Conservation (phyloP, 371 early-diverging fungal genomes). For the Mucor lusitanicus region DNA sequence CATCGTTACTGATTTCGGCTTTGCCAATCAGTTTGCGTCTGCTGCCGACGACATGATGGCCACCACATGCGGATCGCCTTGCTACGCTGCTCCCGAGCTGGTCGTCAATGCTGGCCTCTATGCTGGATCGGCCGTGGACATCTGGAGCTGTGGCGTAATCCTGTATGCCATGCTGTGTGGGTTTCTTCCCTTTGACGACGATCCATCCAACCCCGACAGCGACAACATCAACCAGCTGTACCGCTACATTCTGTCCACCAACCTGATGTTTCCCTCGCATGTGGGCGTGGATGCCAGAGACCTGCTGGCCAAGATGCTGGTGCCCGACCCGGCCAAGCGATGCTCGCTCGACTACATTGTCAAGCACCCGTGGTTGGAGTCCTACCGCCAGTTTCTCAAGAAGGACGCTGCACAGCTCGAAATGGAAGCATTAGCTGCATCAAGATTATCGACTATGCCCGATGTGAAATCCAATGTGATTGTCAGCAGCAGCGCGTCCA, state of each 20-base stretch:
- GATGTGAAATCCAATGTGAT: conserved; percentile 40
- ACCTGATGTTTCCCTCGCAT: conserved; percentile 59
- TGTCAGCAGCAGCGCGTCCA: conserved; percentile 14
- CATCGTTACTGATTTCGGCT: conserved; percentile 98
- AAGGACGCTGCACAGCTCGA: conserved; percentile 45
- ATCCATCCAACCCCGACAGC: conserved; percentile 72
- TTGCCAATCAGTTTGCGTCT: conserved; percentile 88
- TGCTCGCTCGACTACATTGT: conserved; percentile 60
- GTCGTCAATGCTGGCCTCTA: conserved; percentile 95
- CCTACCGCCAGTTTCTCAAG: conserved; percentile 57
- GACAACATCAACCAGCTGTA: conserved; percentile 68
- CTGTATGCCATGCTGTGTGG: conserved; percentile 80
- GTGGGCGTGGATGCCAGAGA: conserved; percentile 52
- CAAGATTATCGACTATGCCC: neutral
- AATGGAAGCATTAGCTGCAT: conserved; percentile 78
- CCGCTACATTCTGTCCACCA: conserved; percentile 64
- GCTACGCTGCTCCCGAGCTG: conserved; percentile 98
- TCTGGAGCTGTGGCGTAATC: conserved; percentile 96
- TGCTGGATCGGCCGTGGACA: conserved; percentile 94
- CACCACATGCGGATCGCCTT: conserved; percentile 95
- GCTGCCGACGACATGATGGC: conserved; percentile 73
- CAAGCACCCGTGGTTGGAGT: conserved; percentile 72
- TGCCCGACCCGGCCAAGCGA: conserved; percentile 60
- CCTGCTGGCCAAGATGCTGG: conserved; percentile 67
- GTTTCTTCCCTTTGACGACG: conserved; percentile 85